Evolutionary conservation across 179 eudicot species (phyloP).

Genomic region (Beta lomatogona): DNA sequence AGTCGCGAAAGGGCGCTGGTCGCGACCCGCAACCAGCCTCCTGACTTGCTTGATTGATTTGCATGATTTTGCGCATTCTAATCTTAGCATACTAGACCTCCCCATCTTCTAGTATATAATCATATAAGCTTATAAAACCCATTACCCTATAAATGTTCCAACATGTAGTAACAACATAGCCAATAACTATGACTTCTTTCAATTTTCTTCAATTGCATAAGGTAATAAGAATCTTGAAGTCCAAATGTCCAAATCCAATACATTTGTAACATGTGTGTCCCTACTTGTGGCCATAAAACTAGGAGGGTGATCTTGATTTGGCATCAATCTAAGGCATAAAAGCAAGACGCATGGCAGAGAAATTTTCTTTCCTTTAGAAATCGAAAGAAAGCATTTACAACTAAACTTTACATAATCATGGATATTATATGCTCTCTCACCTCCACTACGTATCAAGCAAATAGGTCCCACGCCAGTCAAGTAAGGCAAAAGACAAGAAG

Average conservation of each 20-base stretch:
- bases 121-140: no score
- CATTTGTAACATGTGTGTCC: background rate
- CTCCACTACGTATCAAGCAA: slow-evolving; percentile 5
- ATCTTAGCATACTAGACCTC: no score
- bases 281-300: background rate
- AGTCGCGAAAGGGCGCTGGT: no score
- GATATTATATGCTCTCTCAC: background rate
- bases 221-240: background rate
- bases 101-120: no score
- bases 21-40: no score
- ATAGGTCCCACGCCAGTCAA: background rate
- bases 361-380: background rate
- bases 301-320: background rate
- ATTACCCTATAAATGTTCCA: no score
- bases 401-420: background rate
- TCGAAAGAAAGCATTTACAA: background rate
- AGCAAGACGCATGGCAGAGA: background rate
- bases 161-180: background rate
- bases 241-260: background rate
- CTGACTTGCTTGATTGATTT: no score
- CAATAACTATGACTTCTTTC: background rate
- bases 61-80: no score
- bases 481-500: slow-evolving; percentile 1
- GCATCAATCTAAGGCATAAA: background rate
- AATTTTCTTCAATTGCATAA: background rate